Base-by-base conservation (phyloP, 163 green algal genomes). In the Volvox carteri region DNA sequence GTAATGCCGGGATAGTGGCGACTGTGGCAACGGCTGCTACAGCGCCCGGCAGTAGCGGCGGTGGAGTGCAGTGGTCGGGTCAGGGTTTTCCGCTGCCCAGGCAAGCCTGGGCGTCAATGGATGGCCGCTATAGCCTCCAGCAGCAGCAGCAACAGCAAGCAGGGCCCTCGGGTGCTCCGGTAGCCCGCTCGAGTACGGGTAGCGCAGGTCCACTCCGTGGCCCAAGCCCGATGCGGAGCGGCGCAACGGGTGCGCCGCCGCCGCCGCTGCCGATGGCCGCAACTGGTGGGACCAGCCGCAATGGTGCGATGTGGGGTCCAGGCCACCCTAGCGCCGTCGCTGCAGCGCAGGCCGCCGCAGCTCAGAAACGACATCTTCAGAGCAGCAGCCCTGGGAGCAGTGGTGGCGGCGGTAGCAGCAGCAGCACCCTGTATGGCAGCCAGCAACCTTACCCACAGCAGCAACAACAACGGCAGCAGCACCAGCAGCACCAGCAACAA, bases 91-190 rank as follows among this genome's bases (percentile, higher is more conserved):
- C 37, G 37, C 39, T 28, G 39, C 70, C 70, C 11, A 78, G 35
- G 70, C 70, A 78, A 41, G 70, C 70, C 37, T 78, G 70, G 70
- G 70, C 37, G 14, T 78, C 70, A 9, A 52, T 78, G 70, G 70
- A 78, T 54, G 70, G 70, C 39, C 70, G 70, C 8, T 35, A 56
- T 39, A 18, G 35, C 8, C 18, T 78, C 18, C 39, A 52, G 37
- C 70, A 54, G 14, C 70, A 78, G 70, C 70, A 78, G 37, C 70
- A 78, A 7, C 70, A 39, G 39, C 70, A 52, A 3, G 30, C 70
- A 18, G 70, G 70, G 14, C 39, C 37, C 37, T 9, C 70, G 8
- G 37, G 16, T 14, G 70, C 23, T 5, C 39, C 70, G 35, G 70
- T 18, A 54, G 18, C 70, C 16, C 39, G 39, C 39, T 30, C 37